phyloP scores from a whole-genome alignment of 2,329 filamentous ascomycete genomes.

The Pseudogymnoascus sp. region DNA sequence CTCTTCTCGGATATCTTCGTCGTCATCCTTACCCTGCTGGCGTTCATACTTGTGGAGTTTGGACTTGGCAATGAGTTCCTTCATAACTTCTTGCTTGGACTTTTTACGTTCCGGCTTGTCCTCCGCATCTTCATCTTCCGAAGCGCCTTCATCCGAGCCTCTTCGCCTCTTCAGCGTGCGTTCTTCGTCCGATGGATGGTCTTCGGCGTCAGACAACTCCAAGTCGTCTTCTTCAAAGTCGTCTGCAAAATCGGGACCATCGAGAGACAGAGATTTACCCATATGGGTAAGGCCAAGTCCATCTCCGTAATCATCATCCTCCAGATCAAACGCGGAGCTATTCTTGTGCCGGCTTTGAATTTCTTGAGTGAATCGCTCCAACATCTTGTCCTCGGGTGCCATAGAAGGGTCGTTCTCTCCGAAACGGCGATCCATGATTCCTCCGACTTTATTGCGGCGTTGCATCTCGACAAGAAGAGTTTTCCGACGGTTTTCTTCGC shows the following conservation, averaged over 20 bases:
- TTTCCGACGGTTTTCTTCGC: slow-evolving; percentile 76
- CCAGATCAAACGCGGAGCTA: slow-evolving; percentile 78
- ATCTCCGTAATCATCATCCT: slow-evolving; percentile 67
- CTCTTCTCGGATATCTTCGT: slow-evolving; percentile 77
- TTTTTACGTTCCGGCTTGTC: slow-evolving; percentile 76
- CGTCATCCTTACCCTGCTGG: slow-evolving; percentile 85
- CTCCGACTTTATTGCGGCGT: slow-evolving; percentile 80
- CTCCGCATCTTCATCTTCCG: slow-evolving; percentile 42
- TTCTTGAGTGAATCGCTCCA: slow-evolving; percentile 83
- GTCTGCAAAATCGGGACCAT: slow-evolving; percentile 48
- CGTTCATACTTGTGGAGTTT: slow-evolving; percentile 93
- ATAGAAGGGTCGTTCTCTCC: slow-evolving; percentile 92
- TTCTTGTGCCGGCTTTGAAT: slow-evolving; percentile 74
- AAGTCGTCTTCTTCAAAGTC: slow-evolving; percentile 77
- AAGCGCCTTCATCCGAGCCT: slow-evolving; percentile 37
- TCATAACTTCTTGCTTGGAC: slow-evolving; percentile 93
- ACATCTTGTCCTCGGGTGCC: slow-evolving; percentile 86
- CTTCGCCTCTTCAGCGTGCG: slow-evolving; percentile 50
- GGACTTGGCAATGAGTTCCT: slow-evolving; percentile 94
- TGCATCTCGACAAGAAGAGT: slow-evolving; percentile 88
- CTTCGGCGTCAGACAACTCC: slow-evolving; percentile 48
- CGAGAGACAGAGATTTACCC: slow-evolving; percentile 65
- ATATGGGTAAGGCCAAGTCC: slow-evolving; percentile 70
- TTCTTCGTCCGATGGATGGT: slow-evolving; percentile 47
- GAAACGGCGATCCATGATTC: slow-evolving; percentile 86